Conservation (phyloP, 345 rosid genomes). For the Eucalyptus paniculata region DNA sequence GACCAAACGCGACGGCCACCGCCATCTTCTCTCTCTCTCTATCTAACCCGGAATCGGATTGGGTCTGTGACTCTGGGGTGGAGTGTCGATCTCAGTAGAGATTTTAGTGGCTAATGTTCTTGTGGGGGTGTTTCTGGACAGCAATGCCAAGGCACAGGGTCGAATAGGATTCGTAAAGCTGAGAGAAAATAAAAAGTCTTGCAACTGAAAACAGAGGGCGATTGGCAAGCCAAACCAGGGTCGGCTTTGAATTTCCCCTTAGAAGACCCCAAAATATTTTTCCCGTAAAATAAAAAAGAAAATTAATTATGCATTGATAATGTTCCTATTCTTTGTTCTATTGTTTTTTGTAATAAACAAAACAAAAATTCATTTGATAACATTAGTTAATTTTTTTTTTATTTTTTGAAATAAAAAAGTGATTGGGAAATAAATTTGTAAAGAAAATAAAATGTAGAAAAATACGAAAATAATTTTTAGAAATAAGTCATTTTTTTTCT, state of each 20-base stretch:
- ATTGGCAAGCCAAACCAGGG: background rate
- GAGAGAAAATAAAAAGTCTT: background rate
- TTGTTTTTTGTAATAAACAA: too few relatives aligned
- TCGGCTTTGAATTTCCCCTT: background rate
- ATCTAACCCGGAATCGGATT: background rate
- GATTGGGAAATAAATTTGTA: too few relatives aligned
- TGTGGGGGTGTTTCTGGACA: background rate
- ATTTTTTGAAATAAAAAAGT: too few relatives aligned
- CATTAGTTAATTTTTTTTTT: rapidly evolving
- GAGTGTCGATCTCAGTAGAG: background rate
- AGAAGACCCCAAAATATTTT: background rate
- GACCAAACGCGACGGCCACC: background rate
- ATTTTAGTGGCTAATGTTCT: background rate
- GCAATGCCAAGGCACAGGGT: background rate
- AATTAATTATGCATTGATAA: too few relatives aligned
- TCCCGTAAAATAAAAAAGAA: background rate
- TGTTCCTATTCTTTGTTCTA: too few relatives aligned
- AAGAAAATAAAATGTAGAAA: too few relatives aligned
- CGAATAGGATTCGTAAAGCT: background rate
- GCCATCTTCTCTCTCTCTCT: background rate
- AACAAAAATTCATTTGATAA: rapidly evolving
- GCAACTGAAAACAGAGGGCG: background rate
- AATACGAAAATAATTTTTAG: too few relatives aligned
- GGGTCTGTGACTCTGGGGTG: background rate
- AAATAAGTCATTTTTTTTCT: too few relatives aligned